Percentiles rank a stretch among this genome's conserved stretches.
These are phyloP conservation scores for Phytophthora citrophthora DNA, from an alignment of 352 stramenopile species.

Conservation along the genomic window DNA sequence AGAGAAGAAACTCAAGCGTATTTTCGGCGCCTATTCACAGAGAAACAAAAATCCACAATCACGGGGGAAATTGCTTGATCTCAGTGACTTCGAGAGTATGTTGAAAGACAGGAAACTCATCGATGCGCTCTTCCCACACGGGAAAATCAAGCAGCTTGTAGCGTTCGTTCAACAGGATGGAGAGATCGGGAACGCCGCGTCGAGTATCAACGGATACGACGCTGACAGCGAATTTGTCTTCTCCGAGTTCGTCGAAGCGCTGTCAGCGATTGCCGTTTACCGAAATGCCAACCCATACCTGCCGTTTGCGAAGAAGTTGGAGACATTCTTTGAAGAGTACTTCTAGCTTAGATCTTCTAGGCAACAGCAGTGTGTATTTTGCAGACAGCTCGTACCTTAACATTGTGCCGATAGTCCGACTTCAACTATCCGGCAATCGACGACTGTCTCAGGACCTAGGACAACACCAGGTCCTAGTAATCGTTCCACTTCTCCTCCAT, in stretches of 20 bases:
- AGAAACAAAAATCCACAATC: slow-evolving; percentile 77
- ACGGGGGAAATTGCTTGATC: slow-evolving; percentile 74
- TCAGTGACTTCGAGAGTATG: slow-evolving; percentile 73
- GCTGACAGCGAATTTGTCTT: slow-evolving; percentile 82
- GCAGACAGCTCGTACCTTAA: slow-evolving; percentile 13
- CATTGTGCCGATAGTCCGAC: slow-evolving; percentile 64
- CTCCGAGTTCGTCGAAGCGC: slow-evolving; percentile 77
- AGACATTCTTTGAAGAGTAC: slow-evolving; percentile 80
- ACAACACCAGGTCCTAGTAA: slow-evolving; percentile 50
- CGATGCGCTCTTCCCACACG: slow-evolving; percentile 75
- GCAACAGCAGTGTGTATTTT: background rate
- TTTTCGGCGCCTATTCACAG: slow-evolving; percentile 77
- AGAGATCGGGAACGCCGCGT: slow-evolving; percentile 45
- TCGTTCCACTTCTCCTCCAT: slow-evolving; percentile 75
- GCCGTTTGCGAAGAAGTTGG: slow-evolving; percentile 74
- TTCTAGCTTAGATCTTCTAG: slow-evolving; percentile 40
- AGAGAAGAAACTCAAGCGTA: slow-evolving; percentile 80
- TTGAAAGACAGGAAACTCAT: slow-evolving; percentile 76
- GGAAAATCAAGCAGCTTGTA: slow-evolving; percentile 81
- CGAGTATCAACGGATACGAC: slow-evolving; percentile 57
- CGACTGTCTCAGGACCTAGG: slow-evolving; percentile 64
- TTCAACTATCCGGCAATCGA: slow-evolving; percentile 87
- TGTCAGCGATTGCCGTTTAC: slow-evolving; percentile 74
- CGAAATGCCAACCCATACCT: slow-evolving; percentile 84
- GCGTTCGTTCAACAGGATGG: slow-evolving; percentile 80